phyloP scores from a whole-genome alignment of 1,139 yeast species.

The Debaryomyces singareniensis region DNA sequence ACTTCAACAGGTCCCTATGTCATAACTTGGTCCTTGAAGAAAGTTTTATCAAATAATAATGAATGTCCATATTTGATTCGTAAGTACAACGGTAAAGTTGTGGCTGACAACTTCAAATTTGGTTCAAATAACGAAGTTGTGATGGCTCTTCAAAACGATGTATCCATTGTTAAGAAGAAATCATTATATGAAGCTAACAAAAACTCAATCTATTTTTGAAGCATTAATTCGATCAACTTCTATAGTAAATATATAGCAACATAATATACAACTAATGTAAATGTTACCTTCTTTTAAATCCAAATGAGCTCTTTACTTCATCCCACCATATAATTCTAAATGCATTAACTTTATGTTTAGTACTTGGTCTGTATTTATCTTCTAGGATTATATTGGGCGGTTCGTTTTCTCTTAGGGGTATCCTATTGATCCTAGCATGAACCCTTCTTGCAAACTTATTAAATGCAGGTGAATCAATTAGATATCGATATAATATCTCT shows the following conservation, averaged over 20 bases:
- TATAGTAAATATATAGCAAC: too few species aligned
- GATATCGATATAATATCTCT: slow-evolving; percentile 39
- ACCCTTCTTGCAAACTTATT: slow-evolving; percentile 62
- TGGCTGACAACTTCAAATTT: slow-evolving; percentile 74
- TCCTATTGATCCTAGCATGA: slow-evolving; percentile 61
- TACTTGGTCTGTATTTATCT: slow-evolving; percentile 40
- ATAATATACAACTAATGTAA: background rate
- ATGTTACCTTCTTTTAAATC: slow-evolving; percentile 22
- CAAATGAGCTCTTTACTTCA: slow-evolving; percentile 53
- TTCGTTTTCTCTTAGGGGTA: slow-evolving; percentile 24
- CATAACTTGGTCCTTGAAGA: slow-evolving; percentile 70
- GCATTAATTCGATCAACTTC: too few species aligned
- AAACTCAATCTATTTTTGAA: slow-evolving; percentile 3
- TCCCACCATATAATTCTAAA: slow-evolving; percentile 56
- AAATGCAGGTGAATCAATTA: slow-evolving; percentile 59
- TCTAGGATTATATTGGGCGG: slow-evolving; percentile 13
- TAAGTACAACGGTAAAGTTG: slow-evolving; percentile 54
- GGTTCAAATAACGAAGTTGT: slow-evolving; percentile 68
- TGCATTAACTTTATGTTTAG: slow-evolving; percentile 53
- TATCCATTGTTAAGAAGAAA: slow-evolving; percentile 53
- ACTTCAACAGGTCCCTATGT: slow-evolving; percentile 79
- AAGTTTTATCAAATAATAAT: slow-evolving; percentile 40
- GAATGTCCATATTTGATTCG: slow-evolving; percentile 57
- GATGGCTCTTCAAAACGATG: slow-evolving; percentile 66
- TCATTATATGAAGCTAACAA: slow-evolving; percentile 49